A percentile compares a stretch with the other conserved stretches of the same genome.
Evolutionary conservation across 495 filamentous ascomycete genomes (phyloP).

Genomic region (Xylaria cubensis): DNA sequence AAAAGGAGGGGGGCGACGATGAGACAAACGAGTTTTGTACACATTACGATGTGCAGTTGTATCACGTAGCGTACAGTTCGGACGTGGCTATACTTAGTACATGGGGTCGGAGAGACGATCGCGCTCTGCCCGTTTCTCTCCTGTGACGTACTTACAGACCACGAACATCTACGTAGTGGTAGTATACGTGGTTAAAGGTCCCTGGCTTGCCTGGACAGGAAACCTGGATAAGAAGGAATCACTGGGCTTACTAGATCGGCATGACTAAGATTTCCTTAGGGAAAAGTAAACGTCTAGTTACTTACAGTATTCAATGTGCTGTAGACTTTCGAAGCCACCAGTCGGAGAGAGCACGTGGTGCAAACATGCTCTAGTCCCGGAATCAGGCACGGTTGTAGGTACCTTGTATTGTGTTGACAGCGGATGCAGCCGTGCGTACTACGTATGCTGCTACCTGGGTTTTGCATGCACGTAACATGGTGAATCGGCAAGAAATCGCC

Average conservation of each 20-base stretch:
- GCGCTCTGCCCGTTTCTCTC: not conserved
- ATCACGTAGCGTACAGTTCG: not conserved
- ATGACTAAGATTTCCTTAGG: not conserved
- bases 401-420: no score
- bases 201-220: not conserved
- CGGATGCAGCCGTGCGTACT: constrained; percentile 23
- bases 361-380: not conserved
- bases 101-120: constrained; percentile 18
- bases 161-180: not conserved
- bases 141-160: constrained; percentile 17
- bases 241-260: constrained; percentile 13
- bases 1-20: not conserved
- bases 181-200: not conserved
- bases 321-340: no score
- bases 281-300: not conserved
- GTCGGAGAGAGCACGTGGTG: not conserved
- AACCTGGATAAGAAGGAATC: not conserved
- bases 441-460: not conserved
- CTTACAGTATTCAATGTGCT: no score
- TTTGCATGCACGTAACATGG: constrained; percentile 1
- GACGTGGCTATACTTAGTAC: not conserved
- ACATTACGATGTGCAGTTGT: constrained; percentile 22
- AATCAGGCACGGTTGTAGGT: not conserved
- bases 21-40: not conserved
- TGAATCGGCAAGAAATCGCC: not conserved